A percentile compares a stretch with the other conserved stretches of the same genome.
Evolutionary conservation across 169 alveolate species (phyloP).

Genomic region (Plasmodium gonderi): DNA sequence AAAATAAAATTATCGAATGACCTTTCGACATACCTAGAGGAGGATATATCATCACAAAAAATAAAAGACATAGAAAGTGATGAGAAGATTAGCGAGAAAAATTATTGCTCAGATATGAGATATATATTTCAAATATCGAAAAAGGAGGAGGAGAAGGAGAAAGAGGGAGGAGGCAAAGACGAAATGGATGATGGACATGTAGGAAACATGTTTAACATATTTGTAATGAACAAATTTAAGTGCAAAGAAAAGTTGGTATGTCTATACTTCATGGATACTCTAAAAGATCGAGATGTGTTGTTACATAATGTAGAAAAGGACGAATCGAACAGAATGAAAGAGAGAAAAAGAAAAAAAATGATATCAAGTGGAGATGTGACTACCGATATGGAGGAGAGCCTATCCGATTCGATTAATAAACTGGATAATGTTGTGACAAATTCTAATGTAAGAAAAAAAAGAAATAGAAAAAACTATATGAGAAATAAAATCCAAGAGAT

Average conservation of each 20-base stretch:
- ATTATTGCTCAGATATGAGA: too few relatives aligned
- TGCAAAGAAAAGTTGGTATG: conserved; percentile 44
- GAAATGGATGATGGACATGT: not conserved
- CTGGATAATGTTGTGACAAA: too few relatives aligned
- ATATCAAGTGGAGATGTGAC: too few relatives aligned
- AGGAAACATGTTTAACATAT: not conserved
- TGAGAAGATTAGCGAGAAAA: not conserved
- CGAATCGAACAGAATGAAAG: not conserved
- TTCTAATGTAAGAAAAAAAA: too few relatives aligned
- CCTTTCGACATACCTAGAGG: not conserved
- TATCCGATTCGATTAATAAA: not conserved
- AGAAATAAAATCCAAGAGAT: not conserved
- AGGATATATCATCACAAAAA: not conserved
- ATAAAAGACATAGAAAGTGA: not conserved
- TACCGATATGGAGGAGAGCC: not conserved
- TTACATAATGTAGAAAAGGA: too few relatives aligned
- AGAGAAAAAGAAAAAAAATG: not conserved
- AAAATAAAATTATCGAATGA: conserved; percentile 3
- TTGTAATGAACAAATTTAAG: conserved; percentile 26
- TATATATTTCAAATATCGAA: too few relatives aligned
- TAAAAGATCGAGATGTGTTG: not conserved
- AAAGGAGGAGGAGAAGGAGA: too few relatives aligned
- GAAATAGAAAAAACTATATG: too few relatives aligned
- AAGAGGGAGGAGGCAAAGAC: too few relatives aligned
- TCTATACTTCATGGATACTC: conserved; percentile 13